These are phyloP conservation scores for Ammopiptanthus mongolicus DNA, from an alignment of 306 rosid genomes.

Conservation along the genomic window DNA sequence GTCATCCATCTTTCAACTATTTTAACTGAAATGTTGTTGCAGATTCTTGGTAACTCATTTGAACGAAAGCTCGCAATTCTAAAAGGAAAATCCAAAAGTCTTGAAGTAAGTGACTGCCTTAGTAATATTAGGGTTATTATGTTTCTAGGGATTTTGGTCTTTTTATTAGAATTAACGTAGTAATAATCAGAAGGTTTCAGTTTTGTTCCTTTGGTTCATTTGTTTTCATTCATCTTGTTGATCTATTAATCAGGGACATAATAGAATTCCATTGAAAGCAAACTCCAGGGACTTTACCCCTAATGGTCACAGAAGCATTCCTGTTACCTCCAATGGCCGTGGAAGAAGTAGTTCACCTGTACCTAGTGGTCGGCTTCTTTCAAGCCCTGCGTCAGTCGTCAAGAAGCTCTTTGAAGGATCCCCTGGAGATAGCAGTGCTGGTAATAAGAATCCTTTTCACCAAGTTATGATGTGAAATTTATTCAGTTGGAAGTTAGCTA, in stretches of 20 bases:
- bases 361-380: constrained; percentile 25
- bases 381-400: constrained; percentile 31
- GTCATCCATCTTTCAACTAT: not conserved
- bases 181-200: not conserved
- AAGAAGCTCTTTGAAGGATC: constrained; percentile 62
- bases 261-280: constrained; percentile 50
- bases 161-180: not conserved
- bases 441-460: constrained; percentile 30
- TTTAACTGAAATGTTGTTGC: constrained; percentile 28
- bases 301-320: constrained; percentile 49
- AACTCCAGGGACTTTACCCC: constrained; percentile 61
- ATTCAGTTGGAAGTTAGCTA: not conserved
- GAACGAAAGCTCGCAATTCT: constrained; percentile 90
- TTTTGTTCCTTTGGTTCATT: not conserved
- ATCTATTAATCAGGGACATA: constrained; percentile 48
- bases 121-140: not conserved
- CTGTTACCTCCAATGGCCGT: constrained; percentile 48
- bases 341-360: constrained; percentile 72
- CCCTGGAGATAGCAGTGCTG: constrained; percentile 42
- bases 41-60: constrained; percentile 92
- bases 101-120: constrained; percentile 54
- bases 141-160: not conserved
- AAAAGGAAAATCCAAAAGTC: constrained; percentile 49
- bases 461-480: constrained; percentile 9
- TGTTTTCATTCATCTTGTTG: constrained; percentile 13